Conservation (phyloP, 805 yeast genomes). For the Candida ficus region DNA sequence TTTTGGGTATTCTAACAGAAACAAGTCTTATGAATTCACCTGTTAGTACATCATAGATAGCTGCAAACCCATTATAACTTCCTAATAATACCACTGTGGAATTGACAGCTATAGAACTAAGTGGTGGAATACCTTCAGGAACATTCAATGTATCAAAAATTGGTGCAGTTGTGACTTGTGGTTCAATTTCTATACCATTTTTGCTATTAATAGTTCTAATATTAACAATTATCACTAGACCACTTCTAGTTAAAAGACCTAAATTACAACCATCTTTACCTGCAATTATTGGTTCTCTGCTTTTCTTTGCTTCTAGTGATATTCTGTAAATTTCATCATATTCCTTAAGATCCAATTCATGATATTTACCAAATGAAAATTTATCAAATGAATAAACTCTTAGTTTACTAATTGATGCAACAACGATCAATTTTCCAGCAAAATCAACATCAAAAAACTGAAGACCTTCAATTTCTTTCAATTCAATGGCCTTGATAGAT, state of each 20-base stretch:
- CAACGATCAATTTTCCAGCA: constrained; percentile 14
- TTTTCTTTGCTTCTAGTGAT: constrained; percentile 14
- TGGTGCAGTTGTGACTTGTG: constrained; percentile 7
- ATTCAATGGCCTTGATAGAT: constrained; percentile 2
- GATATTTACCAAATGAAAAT: constrained; percentile 10
- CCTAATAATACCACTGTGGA: constrained; percentile 20
- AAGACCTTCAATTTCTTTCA: not conserved
- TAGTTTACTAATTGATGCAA: constrained; percentile 7
- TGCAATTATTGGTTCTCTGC: constrained; percentile 10
- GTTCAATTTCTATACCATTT: not conserved
- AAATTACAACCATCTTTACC: constrained; percentile 26
- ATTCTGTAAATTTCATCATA: constrained; percentile 11
- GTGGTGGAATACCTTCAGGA: constrained; percentile 13
- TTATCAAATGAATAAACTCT: constrained; percentile 12
- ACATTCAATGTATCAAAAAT: constrained; percentile 14
- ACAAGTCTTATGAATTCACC: constrained; percentile 17
- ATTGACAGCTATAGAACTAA: constrained; percentile 19
- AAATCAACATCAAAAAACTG: constrained; percentile 22
- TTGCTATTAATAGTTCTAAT: constrained; percentile 10
- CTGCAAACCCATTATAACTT: constrained; percentile 21
- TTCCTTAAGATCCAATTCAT: constrained; percentile 1
- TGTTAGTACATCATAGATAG: constrained; percentile 18
- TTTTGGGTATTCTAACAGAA: constrained; percentile 17
- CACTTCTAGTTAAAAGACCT: constrained; percentile 13
- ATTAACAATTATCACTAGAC: constrained; percentile 14